Conservation (phyloP, 805 yeast genomes). For the Phaffomyces antillensis region DNA sequence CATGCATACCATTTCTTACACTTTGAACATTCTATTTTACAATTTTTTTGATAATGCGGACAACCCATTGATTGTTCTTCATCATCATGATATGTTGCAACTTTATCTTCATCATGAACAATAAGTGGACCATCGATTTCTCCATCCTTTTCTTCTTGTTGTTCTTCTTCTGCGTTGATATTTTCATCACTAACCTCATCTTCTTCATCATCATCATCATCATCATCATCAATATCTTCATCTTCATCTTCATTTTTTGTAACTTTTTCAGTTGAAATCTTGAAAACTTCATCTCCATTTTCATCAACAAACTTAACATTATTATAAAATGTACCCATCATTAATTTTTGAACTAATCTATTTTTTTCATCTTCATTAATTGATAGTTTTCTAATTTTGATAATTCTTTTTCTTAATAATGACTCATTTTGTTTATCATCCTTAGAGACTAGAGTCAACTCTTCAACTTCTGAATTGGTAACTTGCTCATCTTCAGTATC, state of each 20-base stretch:
- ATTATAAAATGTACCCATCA: constrained; percentile 62
- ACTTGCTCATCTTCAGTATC: constrained; percentile 1
- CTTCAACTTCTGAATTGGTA: constrained; percentile 11
- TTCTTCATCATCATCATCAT: constrained; percentile 15
- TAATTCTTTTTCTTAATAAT: constrained; percentile 42
- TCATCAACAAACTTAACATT: constrained; percentile 31
- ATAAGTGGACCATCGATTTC: constrained; percentile 23
- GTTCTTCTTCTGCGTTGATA: constrained; percentile 12
- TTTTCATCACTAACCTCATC: constrained; percentile 13
- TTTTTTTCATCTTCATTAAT: constrained; percentile 19
- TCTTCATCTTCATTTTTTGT: not conserved
- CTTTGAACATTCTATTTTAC: constrained; percentile 73
- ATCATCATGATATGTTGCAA: constrained; percentile 40
- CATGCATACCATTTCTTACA: constrained; percentile 77
- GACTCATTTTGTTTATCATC: constrained; percentile 18
- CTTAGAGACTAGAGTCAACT: constrained; percentile 12
- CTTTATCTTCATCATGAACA: constrained; percentile 39
- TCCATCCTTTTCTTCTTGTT: constrained; percentile 5
- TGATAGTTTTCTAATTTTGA: constrained; percentile 25
- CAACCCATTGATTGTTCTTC: constrained; percentile 58
- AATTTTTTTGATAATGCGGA: constrained; percentile 72
- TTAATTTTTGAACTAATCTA: constrained; percentile 47
- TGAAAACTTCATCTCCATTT: constrained; percentile 20
- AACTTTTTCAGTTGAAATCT: constrained; percentile 15
- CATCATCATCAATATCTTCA: constrained; percentile 7